phyloP scores from a whole-genome alignment of 331 rosid species.

The Telfairia occidentalis region DNA sequence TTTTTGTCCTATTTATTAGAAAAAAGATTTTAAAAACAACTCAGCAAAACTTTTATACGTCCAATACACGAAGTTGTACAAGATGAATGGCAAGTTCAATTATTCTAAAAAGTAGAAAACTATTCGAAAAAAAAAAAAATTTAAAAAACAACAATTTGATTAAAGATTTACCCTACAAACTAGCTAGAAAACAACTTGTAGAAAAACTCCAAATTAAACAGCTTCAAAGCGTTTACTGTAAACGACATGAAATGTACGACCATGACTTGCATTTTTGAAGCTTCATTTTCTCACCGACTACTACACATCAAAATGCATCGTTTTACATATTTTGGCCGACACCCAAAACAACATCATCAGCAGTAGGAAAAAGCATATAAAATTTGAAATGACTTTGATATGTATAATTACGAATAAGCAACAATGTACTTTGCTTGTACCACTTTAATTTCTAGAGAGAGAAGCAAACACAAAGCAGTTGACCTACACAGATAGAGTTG shows the following conservation, averaged over 20 bases:
- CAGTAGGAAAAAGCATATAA: not conserved
- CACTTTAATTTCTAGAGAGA: not conserved
- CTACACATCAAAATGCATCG: not conserved
- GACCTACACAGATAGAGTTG: not conserved
- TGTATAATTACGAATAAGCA: constrained; percentile 9
- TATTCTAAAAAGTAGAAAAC: not conserved
- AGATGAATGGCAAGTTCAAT: not conserved
- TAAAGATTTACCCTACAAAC: not conserved
- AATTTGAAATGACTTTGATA: not conserved
- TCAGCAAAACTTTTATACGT: too few species aligned
- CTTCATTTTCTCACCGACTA: not conserved
- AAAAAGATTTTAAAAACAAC: not conserved
- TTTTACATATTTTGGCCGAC: not conserved
- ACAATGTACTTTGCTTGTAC: constrained; percentile 10
- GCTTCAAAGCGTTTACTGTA: not conserved
- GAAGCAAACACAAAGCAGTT: not conserved
- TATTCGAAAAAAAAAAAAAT: not conserved
- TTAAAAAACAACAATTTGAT: not conserved
- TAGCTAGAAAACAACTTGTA: not conserved
- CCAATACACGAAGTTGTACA: too few species aligned
- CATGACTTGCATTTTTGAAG: not conserved
- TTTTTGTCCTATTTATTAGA: too few species aligned
- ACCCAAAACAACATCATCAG: not conserved
- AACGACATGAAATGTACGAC: not conserved
- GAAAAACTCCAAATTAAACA: not conserved